A percentile compares a stretch with the other conserved stretches of the same genome.
phyloP scores from a whole-genome alignment of 116 monocot genomes.

The Phalaenopsis hybrid region DNA sequence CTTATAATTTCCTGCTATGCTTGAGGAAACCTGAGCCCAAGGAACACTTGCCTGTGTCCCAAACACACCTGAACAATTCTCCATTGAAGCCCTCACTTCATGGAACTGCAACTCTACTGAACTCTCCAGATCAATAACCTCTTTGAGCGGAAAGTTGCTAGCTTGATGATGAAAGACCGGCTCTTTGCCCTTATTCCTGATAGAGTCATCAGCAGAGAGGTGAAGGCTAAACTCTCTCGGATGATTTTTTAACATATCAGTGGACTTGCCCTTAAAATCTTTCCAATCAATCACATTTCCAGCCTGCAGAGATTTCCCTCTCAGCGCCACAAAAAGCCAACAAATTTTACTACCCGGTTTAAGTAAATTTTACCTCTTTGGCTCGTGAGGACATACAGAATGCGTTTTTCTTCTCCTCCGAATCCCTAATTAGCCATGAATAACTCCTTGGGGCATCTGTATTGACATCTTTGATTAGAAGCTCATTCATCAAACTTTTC shows the following conservation, averaged over 20 bases:
- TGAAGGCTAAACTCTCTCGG: neutral
- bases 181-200: neutral
- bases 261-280: neutral
- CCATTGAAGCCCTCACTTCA: neutral
- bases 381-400: neutral
- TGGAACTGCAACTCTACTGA: neutral
- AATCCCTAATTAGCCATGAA: no score
- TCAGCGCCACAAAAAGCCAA: neutral
- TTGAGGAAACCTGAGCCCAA: neutral
- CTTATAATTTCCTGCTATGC: neutral
- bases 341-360: neutral
- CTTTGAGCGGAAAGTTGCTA: neutral
- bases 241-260: neutral
- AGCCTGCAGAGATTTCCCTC: neutral
- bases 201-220: neutral
- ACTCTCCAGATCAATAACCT: neutral
- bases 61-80: neutral
- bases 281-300: neutral
- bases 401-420: neutral
- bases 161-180: neutral
- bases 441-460: no score
- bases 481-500: slow-evolving; percentile 21
- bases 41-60: neutral
- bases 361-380: neutral
- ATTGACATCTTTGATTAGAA: neutral